Conservation (phyloP, 208 protist genomes). For the Acanthamoeba royreba region DNA sequence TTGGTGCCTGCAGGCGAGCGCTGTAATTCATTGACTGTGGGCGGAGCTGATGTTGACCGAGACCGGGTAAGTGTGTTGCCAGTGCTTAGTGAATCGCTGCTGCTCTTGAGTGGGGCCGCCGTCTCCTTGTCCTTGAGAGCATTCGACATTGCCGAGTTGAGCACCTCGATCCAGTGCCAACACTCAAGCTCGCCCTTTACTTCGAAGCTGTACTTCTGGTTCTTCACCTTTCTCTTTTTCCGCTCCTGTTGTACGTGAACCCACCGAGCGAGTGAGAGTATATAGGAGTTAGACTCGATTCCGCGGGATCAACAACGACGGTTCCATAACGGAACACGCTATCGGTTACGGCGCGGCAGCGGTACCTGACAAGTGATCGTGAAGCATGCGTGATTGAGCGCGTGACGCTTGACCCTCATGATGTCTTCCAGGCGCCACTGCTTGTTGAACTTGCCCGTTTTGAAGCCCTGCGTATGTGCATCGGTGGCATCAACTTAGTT, state of each 20-base stretch:
- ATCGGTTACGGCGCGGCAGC: too few species aligned
- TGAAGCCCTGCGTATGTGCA: neutral
- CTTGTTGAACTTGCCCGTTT: neutral
- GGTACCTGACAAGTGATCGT: neutral
- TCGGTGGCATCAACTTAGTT: too few species aligned
- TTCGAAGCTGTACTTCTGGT: slow-evolving; percentile 12
- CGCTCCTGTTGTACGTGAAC: neutral
- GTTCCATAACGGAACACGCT: neutral
- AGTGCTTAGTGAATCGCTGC: neutral
- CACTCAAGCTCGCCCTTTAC: slow-evolving; percentile 8
- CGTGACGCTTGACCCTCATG: neutral
- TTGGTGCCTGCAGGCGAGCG: neutral
- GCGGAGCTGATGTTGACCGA: neutral
- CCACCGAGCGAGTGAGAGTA: too few species aligned
- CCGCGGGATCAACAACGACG: too few species aligned
- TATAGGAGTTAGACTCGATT: too few species aligned
- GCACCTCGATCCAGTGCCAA: slow-evolving; percentile 20
- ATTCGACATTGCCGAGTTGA: neutral
- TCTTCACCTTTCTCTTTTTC: slow-evolving; percentile 21
- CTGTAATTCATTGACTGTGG: neutral
- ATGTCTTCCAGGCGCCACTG: slow-evolving; percentile 20
- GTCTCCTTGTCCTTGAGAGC: neutral
- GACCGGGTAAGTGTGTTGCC: neutral
- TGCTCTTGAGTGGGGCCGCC: neutral
- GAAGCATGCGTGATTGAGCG: neutral